A percentile compares a stretch with the other conserved stretches of the same genome.
Conservation (phyloP, 176 grass and related monocot species). For the Eleusine indica region DNA sequence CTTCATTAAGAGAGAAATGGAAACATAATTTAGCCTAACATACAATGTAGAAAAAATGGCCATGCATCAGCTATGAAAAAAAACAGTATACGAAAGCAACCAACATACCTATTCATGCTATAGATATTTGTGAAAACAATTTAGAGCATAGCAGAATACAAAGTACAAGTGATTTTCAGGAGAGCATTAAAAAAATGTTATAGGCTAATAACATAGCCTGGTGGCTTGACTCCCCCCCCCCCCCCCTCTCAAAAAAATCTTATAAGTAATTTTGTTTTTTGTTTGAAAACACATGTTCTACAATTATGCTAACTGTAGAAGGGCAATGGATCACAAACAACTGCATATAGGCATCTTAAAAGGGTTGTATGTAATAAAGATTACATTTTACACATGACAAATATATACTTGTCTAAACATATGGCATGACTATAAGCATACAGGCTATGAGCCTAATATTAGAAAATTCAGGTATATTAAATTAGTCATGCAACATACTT, state of each 20-base stretch:
- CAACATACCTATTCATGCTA: constrained; percentile 14
- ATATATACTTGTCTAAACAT: not conserved
- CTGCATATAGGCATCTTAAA: not conserved
- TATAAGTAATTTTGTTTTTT: not conserved
- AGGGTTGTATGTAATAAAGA: not conserved
- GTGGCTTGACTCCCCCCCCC: not conserved
- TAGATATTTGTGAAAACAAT: not conserved
- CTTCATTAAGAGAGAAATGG: constrained; percentile 46
- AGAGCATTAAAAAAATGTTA: not conserved
- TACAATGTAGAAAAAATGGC: constrained; percentile 11
- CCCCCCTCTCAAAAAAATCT: not conserved
- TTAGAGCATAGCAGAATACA: not conserved
- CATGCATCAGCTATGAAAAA: not conserved
- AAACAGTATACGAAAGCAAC: not conserved
- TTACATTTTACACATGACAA: constrained; percentile 20
- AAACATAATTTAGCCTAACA: constrained; percentile 27
- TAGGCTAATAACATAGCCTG: not conserved
- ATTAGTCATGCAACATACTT: constrained; percentile 54
- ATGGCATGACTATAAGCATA: not conserved
- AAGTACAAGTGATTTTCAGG: not conserved
- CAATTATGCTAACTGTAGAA: not conserved
- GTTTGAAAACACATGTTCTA: constrained; percentile 12
- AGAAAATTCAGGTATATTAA: not conserved
- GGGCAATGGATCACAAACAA: constrained; percentile 10
- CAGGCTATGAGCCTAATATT: not conserved